phyloP scores from a whole-genome alignment of 129 eudicot genomes.

The Flaveria trinervia region DNA sequence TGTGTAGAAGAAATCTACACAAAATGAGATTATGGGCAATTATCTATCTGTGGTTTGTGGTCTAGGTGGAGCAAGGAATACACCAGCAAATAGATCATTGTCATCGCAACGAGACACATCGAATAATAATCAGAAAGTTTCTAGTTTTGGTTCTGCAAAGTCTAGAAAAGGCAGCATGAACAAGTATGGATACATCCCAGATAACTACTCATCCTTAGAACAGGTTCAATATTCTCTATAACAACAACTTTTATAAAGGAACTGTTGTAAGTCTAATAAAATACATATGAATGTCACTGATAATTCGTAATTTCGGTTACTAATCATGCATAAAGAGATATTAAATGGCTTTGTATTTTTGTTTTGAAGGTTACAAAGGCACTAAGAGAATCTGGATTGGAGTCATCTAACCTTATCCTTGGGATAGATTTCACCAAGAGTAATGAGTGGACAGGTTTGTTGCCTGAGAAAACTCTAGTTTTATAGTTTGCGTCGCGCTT shows the following conservation, averaged over 20 bases:
- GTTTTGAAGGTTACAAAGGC: conserved; percentile 66
- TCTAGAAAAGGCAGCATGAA: conserved; percentile 40
- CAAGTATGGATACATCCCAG: conserved; percentile 72
- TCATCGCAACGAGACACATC: conserved; percentile 11
- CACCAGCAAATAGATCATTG: conserved; percentile 2
- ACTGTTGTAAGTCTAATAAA: no score
- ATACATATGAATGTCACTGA: background rate
- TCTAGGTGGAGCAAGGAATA: conserved; percentile 9
- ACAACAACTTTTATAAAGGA: background rate
- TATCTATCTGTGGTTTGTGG: conserved; percentile 22
- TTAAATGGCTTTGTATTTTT: background rate
- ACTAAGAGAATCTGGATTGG: conserved; percentile 68
- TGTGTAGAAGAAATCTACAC: conserved; percentile 6
- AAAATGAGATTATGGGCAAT: conserved; percentile 37
- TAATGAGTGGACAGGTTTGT: conserved; percentile 86
- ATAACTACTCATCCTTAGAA: conserved; percentile 63
- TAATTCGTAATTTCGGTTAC: background rate
- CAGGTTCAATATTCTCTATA: conserved; percentile 50
- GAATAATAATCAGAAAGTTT: background rate
- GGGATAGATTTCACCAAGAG: conserved; percentile 85
- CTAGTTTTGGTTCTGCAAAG: conserved; percentile 17
- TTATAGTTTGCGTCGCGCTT: background rate
- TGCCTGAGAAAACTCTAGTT: background rate
- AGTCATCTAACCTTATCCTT: conserved; percentile 76
- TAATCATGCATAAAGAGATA: background rate